These are phyloP conservation scores for Aspergillus heteromorphus DNA, from an alignment of 495 filamentous ascomycete species.

Conservation along the genomic window DNA sequence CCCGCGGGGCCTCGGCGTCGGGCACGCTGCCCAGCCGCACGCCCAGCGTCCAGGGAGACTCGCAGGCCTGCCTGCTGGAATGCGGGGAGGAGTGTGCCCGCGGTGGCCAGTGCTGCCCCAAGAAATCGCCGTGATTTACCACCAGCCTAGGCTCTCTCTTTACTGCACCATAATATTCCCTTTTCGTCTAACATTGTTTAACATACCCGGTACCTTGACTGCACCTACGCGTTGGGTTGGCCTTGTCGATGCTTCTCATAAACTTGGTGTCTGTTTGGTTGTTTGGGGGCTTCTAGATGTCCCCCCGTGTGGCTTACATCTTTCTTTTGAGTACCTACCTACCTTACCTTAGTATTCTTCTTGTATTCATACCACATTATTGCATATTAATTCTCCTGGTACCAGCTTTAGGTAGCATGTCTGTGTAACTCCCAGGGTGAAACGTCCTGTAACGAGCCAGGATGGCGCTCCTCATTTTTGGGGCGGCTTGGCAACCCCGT, in stretches of 20 bases:
- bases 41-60: constrained; percentile 46
- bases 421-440: too few species aligned
- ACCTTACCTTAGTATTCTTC: not conserved
- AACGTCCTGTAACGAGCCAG: too few species aligned
- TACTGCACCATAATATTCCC: not conserved
- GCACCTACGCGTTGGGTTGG: not conserved
- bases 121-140: constrained; percentile 23
- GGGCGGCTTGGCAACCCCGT: too few species aligned
- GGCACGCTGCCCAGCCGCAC: constrained; percentile 37
- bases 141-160: not conserved
- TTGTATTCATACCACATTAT: not conserved
- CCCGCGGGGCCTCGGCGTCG: constrained; percentile 18
- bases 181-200: constrained; percentile 5
- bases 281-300: not conserved
- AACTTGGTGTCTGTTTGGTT: not conserved
- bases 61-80: constrained; percentile 70
- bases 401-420: not conserved
- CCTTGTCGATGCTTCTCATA: not conserved
- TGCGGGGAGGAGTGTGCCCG: constrained; percentile 78
- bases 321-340: too few species aligned
- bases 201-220: constrained; percentile 3
- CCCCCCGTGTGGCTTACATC: not conserved
- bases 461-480: too few species aligned
- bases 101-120: constrained; percentile 67
- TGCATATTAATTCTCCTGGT: not conserved